phyloP scores from a whole-genome alignment of 2,329 filamentous ascomycete species.

The Aspergillus costaricaensis region DNA sequence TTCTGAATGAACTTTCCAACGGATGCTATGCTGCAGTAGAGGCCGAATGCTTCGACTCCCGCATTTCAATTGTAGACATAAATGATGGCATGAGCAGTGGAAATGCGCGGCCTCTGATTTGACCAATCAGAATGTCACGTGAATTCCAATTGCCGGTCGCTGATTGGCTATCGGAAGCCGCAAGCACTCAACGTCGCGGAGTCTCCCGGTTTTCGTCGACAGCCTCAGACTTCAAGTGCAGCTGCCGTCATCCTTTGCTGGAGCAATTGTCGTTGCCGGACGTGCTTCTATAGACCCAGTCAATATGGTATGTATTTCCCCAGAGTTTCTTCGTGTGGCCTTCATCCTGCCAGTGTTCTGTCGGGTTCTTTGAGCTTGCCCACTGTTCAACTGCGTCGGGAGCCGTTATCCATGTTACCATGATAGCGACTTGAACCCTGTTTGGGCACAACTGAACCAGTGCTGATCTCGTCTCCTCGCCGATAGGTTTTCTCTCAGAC shows the following conservation, averaged over 20 bases:
- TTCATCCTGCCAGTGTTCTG: neutral
- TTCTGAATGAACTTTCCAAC: no score
- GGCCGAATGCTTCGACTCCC: no score
- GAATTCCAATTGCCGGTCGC: constrained; percentile 16
- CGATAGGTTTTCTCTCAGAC: constrained; percentile 36
- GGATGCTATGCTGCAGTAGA: no score
- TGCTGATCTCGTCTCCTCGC: constrained; percentile 20
- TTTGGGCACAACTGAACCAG: neutral
- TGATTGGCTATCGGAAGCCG: constrained; percentile 30
- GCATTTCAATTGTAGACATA: neutral
- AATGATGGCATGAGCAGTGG: constrained; percentile 1
- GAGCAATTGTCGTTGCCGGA: constrained; percentile 30
- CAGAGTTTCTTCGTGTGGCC: neutral
- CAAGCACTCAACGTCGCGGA: constrained; percentile 31
- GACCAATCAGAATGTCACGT: constrained; percentile 21
- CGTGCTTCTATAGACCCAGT: constrained; percentile 24
- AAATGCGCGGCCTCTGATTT: constrained; percentile 24
- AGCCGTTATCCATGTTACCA: neutral
- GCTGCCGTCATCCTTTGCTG: constrained; percentile 23
- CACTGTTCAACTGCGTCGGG: neutral
- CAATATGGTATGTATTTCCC: constrained; percentile 35
- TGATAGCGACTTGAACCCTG: neutral
- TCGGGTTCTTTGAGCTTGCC: neutral
- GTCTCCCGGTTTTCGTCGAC: constrained; percentile 41
- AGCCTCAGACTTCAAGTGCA: constrained; percentile 16